Evolutionary conservation across 2,329 filamentous ascomycete species (phyloP).

Genomic region (Pestalotiopsis sp.): DNA sequence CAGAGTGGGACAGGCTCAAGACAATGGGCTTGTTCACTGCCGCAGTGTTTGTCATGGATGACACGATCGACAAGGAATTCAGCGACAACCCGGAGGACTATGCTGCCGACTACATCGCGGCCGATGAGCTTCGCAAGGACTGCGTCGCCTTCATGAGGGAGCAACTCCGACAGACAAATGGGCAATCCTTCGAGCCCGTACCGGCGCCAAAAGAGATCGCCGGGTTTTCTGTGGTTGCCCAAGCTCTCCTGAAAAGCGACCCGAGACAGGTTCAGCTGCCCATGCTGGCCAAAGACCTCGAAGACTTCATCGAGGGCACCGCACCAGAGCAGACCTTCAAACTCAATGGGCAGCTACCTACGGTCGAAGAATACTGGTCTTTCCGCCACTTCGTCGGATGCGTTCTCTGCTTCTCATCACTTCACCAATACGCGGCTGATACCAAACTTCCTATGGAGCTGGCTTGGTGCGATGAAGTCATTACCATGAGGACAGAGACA

Average conservation of each 20-base stretch:
- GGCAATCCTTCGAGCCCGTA: not conserved
- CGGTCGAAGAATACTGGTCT: conserved; percentile 19
- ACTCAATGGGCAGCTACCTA: conserved; percentile 17
- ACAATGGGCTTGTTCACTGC: conserved; percentile 20
- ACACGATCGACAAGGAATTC: conserved; percentile 22
- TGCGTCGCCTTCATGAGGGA: conserved; percentile 13
- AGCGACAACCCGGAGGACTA: conserved; percentile 16
- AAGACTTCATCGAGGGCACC: conserved; percentile 21
- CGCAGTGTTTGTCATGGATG: conserved; percentile 22
- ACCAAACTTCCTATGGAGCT: conserved; percentile 16
- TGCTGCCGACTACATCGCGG: conserved; percentile 19
- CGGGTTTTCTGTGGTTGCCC: conserved; percentile 15
- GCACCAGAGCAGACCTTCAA: conserved; percentile 19
- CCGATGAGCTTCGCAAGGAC: conserved; percentile 18
- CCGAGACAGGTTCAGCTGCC: conserved; percentile 14
- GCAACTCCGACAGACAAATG: not conserved
- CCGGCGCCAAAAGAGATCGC: conserved; percentile 15
- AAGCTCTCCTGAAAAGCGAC: conserved; percentile 8
- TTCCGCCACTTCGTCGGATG: conserved; percentile 21
- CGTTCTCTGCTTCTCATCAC: conserved; percentile 16
- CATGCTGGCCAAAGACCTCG: conserved; percentile 15
- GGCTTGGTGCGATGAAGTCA: conserved; percentile 19
- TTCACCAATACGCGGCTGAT: conserved; percentile 21
- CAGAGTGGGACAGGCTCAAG: conserved; percentile 18
- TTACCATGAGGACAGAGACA: conserved; percentile 17